Conservation (phyloP, 352 stramenopile genomes). For the Phytophthora macrochlamydospora region DNA sequence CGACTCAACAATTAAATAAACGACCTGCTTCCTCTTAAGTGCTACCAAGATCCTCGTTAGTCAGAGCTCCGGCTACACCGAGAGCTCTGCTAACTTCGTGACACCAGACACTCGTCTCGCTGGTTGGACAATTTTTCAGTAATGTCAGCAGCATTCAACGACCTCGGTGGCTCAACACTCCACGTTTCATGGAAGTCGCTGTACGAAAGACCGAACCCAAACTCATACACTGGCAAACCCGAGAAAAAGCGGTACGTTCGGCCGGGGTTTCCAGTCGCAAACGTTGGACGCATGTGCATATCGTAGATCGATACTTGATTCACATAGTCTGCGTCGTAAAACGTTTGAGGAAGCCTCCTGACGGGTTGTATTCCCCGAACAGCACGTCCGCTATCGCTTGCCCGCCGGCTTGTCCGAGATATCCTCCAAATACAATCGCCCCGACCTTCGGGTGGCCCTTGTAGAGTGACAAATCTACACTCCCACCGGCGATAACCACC, state of each 20-base stretch:
- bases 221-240: conserved; percentile 64
- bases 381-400: conserved; percentile 78
- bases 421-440: conserved; percentile 72
- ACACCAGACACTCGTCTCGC: conserved; percentile 6
- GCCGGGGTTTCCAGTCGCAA: conserved; percentile 60
- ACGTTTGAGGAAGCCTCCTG: conserved; percentile 71
- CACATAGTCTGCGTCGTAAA: conserved; percentile 63
- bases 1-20: too few species aligned
- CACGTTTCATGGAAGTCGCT: conserved; percentile 64
- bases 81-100: too few species aligned
- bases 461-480: conserved; percentile 72
- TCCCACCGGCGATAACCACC: conserved; percentile 80
- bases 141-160: conserved; percentile 19
- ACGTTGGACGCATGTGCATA: conserved; percentile 85
- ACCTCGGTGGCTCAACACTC: conserved; percentile 12
- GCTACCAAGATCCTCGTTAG: too few species aligned
- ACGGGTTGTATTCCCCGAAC: conserved; percentile 74
- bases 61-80: too few species aligned
- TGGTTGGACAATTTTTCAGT: conserved; percentile 11
- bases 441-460: conserved; percentile 61
- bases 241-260: conserved; percentile 89
- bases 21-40: too few species aligned
- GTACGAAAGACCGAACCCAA: conserved; percentile 86
- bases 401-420: conserved; percentile 70
- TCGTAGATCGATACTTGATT: conserved; percentile 68